Conservation (phyloP, 495 filamentous ascomycete genomes). For the Penicillium parvum region DNA sequence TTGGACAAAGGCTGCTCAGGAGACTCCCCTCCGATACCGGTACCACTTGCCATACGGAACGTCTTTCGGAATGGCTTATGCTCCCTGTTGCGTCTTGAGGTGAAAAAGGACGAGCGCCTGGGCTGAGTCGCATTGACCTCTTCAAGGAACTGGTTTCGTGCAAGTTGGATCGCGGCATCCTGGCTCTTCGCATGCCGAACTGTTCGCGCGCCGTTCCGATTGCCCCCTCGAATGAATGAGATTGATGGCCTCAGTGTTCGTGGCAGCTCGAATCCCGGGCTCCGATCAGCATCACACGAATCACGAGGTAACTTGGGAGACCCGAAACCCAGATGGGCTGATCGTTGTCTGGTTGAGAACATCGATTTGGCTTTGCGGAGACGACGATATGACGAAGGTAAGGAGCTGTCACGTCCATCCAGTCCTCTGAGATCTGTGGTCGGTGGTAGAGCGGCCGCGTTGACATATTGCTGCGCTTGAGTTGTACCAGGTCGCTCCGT, state of each 20-base stretch:
- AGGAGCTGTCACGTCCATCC: slow-evolving; percentile 58
- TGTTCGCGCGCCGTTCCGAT: slow-evolving; percentile 12
- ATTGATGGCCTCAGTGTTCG: slow-evolving; percentile 51
- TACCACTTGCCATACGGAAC: slow-evolving; percentile 48
- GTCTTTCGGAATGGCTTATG: slow-evolving; percentile 58
- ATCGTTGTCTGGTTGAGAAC: slow-evolving; percentile 52
- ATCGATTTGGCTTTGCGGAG: slow-evolving; percentile 71
- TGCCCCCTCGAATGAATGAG: slow-evolving; percentile 55
- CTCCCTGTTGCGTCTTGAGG: slow-evolving; percentile 36
- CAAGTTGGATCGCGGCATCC: slow-evolving; percentile 46
- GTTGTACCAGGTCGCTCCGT: neutral
- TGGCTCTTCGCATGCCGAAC: slow-evolving; percentile 34
- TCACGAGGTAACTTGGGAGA: slow-evolving; percentile 12
- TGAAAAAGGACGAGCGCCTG: slow-evolving; percentile 47
- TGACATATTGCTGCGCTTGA: slow-evolving; percentile 10
- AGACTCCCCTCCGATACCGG: slow-evolving; percentile 27
- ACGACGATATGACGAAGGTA: slow-evolving; percentile 70
- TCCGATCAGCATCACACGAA: slow-evolving; percentile 14
- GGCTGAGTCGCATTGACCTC: slow-evolving; percentile 30
- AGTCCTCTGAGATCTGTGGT: slow-evolving; percentile 39
- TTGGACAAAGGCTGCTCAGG: slow-evolving; percentile 21
- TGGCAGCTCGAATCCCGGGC: slow-evolving; percentile 20
- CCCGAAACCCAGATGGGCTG: slow-evolving; percentile 22
- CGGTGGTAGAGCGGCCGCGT: slow-evolving; percentile 27
- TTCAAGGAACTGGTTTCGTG: slow-evolving; percentile 44